A percentile compares a stretch with the other conserved stretches of the same genome.
phyloP scores from a whole-genome alignment of 495 filamentous ascomycete species.

The Penicillium robsamsonii region DNA sequence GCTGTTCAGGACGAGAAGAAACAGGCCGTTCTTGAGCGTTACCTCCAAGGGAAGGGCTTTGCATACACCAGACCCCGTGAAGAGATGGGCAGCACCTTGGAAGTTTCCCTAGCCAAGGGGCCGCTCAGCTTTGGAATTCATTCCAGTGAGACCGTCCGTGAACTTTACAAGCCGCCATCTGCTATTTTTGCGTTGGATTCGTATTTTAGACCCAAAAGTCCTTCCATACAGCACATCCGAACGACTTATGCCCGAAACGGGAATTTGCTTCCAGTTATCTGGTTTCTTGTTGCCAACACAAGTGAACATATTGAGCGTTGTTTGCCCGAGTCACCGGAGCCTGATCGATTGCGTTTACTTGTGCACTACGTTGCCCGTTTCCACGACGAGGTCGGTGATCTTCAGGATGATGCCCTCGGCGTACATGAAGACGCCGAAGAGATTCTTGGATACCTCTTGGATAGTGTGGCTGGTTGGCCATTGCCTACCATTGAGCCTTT shows the following conservation, averaged over 20 bases:
- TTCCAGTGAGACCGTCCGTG: constrained; percentile 36
- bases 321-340: constrained; percentile 40
- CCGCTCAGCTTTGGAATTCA: constrained; percentile 51
- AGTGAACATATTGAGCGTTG: constrained; percentile 58
- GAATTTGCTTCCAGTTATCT: constrained; percentile 48
- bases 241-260: constrained; percentile 43
- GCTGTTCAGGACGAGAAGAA: constrained; percentile 42
- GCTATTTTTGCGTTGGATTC: constrained; percentile 55
- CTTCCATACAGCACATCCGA: constrained; percentile 42
- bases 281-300: constrained; percentile 52
- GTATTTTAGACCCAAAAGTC: constrained; percentile 42
- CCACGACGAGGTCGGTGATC: constrained; percentile 46
- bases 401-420: constrained; percentile 46
- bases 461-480: constrained; percentile 41
- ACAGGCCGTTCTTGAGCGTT: constrained; percentile 51
- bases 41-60: constrained; percentile 49
- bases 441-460: constrained; percentile 38
- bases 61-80: constrained; percentile 42
- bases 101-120: constrained; percentile 37
- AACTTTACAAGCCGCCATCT: constrained; percentile 43
- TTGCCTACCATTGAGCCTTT: constrained; percentile 45
- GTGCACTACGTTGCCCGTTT: constrained; percentile 40
- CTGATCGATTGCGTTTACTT: constrained; percentile 40
- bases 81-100: constrained; percentile 36
- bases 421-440: constrained; percentile 48